These are phyloP conservation scores for Agaricus subrufescens DNA, from an alignment of 768 basidiomycete genomes.

Conservation along the genomic window DNA sequence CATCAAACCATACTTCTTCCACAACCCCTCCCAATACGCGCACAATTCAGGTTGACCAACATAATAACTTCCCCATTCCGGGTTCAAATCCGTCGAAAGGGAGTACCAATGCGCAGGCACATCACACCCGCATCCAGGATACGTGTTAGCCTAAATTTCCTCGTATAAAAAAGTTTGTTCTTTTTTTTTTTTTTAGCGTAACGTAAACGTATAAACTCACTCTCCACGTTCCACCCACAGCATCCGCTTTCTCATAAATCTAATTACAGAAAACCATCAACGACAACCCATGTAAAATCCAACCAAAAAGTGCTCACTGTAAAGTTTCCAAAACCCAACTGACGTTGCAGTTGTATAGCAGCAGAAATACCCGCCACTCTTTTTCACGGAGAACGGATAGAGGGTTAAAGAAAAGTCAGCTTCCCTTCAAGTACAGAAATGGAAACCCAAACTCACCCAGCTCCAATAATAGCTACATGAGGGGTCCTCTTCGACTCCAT, in stretches of 20 bases:
- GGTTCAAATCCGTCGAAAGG: conserved; percentile 50
- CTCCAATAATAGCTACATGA: conserved; percentile 44
- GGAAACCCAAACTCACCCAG: conserved; percentile 31
- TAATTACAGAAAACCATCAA: conserved; percentile 13
- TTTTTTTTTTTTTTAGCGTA: not conserved
- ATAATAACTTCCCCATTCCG: conserved; percentile 44
- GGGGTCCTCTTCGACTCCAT: conserved; percentile 22
- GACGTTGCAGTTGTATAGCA: conserved; percentile 41
- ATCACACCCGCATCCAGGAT: conserved; percentile 57
- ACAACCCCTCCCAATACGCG: conserved; percentile 45
- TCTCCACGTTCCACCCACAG: conserved; percentile 54
- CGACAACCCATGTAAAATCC: not conserved
- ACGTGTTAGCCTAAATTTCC: conserved; percentile 43
- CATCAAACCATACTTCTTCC: conserved; percentile 38
- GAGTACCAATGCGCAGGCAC: conserved; percentile 51
- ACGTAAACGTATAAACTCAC: conserved; percentile 25
- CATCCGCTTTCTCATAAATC: conserved; percentile 46
- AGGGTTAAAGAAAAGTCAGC: not conserved
- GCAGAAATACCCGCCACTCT: conserved; percentile 45
- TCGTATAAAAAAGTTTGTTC: not conserved
- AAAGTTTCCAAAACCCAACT: conserved; percentile 42
- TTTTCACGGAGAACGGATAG: not conserved
- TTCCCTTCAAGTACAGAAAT: not conserved
- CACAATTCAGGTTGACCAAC: conserved; percentile 45
- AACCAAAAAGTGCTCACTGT: conserved; percentile 27